Base-by-base conservation (phyloP, 805 yeast species). In the Wickerhamomyces mucosus region DNA sequence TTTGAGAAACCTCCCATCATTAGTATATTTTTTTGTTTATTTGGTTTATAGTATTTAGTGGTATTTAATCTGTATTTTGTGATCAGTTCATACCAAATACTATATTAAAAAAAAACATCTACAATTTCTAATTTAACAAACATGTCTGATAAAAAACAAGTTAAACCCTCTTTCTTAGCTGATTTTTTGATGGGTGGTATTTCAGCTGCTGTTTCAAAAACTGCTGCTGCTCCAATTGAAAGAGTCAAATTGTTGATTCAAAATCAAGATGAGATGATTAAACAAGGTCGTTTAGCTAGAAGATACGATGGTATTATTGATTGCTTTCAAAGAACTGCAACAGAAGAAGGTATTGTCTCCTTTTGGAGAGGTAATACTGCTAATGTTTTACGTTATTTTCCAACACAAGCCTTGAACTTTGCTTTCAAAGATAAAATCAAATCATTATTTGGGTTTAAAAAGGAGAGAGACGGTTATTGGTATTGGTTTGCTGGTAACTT, bases 291-390 rank as follows among this genome's bases (percentile, higher is more conserved):
- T 70, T 72, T 85, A 56, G 71, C 83, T 50, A 69, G 59, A 54
- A 75, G 69, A 61, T 85, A 85, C 76, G 72, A 65, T 48, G 95
- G 95, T 78, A 85, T 85, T 46, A 65, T 51, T 42, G 95, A 85
- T 57, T 82, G 94, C 69, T 85, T 85, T 86, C 71, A 58, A 53
- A 81, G 95, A 75, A 85, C 95, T 46, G 78, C 84, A 44, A 76
- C 79, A 48, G 81, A 78, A 53, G 95, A 85, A 72, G 95, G 95
- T 74, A 55, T 82, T 43, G 70, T 65, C 45, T 66, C 95, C 40
- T 83, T 85, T 84, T 85, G 95, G 95, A 79, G 95, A 78, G 95
- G 95, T 75, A 85, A 85, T 83, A 85, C 95, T 46, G 95, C 95
- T 53, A 85, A 85, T 66, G 95, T 85, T 58, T 77, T 85, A 70